Evolutionary conservation across 2,329 filamentous ascomycete genomes (phyloP).

Genomic region (Onygenales sp.): DNA sequence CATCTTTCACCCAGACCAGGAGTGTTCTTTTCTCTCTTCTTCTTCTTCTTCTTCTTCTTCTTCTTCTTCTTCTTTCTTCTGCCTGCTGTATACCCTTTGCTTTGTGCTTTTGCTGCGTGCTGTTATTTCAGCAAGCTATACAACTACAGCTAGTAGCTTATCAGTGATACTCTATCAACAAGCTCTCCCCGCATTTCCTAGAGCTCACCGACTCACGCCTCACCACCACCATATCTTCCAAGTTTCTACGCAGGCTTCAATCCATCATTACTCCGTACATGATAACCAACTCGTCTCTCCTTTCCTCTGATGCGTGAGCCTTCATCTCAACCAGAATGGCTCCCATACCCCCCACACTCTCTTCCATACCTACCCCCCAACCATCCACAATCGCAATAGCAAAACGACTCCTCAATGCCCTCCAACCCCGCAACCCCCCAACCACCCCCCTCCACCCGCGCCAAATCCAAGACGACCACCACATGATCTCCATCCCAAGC

Average conservation of each 20-base stretch:
- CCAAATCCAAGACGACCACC: constrained; percentile 13
- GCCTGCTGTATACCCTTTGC: not conserved
- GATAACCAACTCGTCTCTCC: no score
- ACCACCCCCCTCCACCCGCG: not conserved
- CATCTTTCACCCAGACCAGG: not conserved
- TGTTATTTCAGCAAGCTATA: not conserved
- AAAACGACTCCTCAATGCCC: not conserved
- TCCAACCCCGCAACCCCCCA: not conserved
- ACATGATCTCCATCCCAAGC: constrained; percentile 46
- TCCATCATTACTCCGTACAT: no score
- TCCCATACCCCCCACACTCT: no score
- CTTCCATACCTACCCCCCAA: not conserved
- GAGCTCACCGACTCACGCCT: no score
- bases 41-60: not conserved
- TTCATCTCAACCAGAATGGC: no score
- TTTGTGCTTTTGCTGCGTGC: not conserved
- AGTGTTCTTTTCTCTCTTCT: not conserved
- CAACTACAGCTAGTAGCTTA: no score
- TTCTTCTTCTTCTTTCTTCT: not conserved
- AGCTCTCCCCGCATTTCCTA: no score
- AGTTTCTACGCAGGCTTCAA: no score
- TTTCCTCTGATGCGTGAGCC: no score
- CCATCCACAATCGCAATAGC: not conserved
- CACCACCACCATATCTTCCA: no score
- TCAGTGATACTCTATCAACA: no score